A percentile compares a stretch with the other conserved stretches of the same genome.
Conservation (phyloP, 768 basidiomycete species). For the Trametes villosa region DNA sequence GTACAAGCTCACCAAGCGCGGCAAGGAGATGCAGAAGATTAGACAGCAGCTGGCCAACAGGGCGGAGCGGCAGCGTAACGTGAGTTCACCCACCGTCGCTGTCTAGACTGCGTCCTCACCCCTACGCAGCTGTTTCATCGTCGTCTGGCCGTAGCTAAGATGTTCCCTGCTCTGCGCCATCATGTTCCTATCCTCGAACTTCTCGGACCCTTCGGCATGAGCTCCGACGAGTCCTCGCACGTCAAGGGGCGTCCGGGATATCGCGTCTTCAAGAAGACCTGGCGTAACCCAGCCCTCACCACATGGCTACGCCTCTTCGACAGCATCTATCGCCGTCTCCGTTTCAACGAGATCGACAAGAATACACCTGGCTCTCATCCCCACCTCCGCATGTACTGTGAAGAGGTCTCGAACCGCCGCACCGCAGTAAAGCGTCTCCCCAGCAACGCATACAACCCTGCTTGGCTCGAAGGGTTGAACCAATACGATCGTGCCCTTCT, state of each 20-base stretch:
- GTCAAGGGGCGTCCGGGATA: not conserved
- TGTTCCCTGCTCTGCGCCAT: not conserved
- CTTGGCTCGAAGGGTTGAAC: not conserved
- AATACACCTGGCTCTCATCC: not conserved
- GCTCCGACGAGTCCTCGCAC: not conserved
- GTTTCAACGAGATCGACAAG: not conserved
- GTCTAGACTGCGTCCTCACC: too few species aligned
- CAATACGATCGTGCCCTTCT: not conserved
- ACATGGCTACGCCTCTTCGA: not conserved
- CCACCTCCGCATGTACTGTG: not conserved
- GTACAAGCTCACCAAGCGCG: not conserved
- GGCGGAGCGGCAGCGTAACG: not conserved
- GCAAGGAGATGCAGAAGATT: not conserved
- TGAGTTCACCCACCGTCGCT: too few species aligned
- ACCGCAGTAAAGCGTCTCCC: not conserved
- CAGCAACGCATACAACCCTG: not conserved
- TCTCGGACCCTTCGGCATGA: not conserved
- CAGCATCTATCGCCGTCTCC: not conserved
- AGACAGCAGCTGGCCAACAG: not conserved
- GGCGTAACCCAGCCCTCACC: not conserved
- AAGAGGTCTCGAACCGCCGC: not conserved
- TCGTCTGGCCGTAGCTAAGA: not conserved
- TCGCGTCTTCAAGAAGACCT: not conserved
- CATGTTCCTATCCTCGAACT: not conserved
- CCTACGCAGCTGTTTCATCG: not conserved